Evolutionary conservation across 208 protist species (phyloP).

Genomic region (Trypanosoma cruzi): DNA sequence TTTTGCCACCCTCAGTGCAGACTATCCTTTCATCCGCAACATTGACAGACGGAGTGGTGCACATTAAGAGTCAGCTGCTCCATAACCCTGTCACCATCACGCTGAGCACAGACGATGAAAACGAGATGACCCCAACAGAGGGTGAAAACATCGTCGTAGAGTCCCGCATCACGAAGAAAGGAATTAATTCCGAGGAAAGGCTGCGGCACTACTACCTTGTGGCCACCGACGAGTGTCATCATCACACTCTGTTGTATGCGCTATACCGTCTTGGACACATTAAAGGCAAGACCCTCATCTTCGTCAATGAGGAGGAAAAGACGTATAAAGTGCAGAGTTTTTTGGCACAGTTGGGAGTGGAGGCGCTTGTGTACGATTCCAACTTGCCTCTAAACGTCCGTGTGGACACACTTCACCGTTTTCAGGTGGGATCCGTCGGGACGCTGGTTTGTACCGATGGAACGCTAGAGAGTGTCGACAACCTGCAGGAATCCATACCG

Average conservation of each 20-base stretch:
- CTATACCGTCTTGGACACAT: slow-evolving; percentile 94
- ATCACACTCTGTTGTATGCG: slow-evolving; percentile 95
- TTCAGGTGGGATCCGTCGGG: slow-evolving; percentile 94
- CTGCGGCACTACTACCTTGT: slow-evolving; percentile 90
- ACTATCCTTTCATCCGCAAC: slow-evolving; percentile 96
- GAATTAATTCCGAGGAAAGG: slow-evolving; percentile 37
- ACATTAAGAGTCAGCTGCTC: slow-evolving; percentile 94
- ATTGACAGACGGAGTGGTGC: slow-evolving; percentile 91
- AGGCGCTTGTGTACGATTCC: slow-evolving; percentile 94
- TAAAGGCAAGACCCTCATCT: slow-evolving; percentile 96
- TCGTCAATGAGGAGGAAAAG: slow-evolving; percentile 94
- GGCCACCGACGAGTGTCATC: slow-evolving; percentile 90
- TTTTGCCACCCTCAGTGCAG: slow-evolving; percentile 92
- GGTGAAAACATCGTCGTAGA: slow-evolving; percentile 56
- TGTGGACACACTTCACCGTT: slow-evolving; percentile 94
- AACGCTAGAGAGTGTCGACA: slow-evolving; percentile 79
- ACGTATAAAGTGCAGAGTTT: slow-evolving; percentile 97
- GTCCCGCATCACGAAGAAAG: slow-evolving; percentile 58
- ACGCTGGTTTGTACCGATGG: slow-evolving; percentile 97
- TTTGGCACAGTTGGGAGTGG: slow-evolving; percentile 94
- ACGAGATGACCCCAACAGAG: slow-evolving; percentile 45
- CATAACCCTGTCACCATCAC: slow-evolving; percentile 93
- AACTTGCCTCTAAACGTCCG: slow-evolving; percentile 96
- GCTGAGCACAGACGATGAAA: slow-evolving; percentile 73
- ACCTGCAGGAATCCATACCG: slow-evolving; percentile 42